A percentile compares a stretch with the other conserved stretches of the same genome.
These are phyloP conservation scores for Aureobasidium sp. DNA, from an alignment of 2,329 filamentous ascomycete genomes.

Conservation along the genomic window DNA sequence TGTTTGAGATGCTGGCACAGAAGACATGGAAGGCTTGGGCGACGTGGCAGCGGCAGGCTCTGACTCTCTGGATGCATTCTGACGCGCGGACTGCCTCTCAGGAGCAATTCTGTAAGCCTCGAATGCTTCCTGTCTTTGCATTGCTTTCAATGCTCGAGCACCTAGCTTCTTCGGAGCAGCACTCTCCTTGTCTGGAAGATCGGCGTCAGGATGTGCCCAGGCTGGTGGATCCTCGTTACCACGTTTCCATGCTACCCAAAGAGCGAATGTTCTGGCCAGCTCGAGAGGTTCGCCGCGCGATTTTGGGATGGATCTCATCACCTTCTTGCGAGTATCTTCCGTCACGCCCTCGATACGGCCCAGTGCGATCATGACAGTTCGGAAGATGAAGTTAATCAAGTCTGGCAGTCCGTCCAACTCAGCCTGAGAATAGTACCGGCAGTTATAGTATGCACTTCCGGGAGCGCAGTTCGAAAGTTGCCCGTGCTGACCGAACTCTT, in stretches of 20 bases:
- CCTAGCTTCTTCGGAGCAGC: slow-evolving; percentile 48
- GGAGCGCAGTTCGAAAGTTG: slow-evolving; percentile 41
- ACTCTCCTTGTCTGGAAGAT: slow-evolving; percentile 45
- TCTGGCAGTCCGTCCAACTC: slow-evolving; percentile 56
- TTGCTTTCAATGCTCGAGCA: slow-evolving; percentile 47
- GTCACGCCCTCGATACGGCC: slow-evolving; percentile 56
- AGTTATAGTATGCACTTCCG: slow-evolving; percentile 50
- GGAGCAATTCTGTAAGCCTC: slow-evolving; percentile 36
- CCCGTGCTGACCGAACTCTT: slow-evolving; percentile 49
- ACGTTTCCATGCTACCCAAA: slow-evolving; percentile 62
- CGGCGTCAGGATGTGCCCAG: slow-evolving; percentile 54
- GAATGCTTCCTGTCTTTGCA: slow-evolving; percentile 47
- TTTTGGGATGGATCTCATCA: slow-evolving; percentile 58
- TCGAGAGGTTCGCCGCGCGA: slow-evolving; percentile 55
- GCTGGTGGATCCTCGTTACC: slow-evolving; percentile 56
- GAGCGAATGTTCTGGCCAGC: slow-evolving; percentile 52
- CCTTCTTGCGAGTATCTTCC: slow-evolving; percentile 51
- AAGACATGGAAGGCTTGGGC: slow-evolving; percentile 14
- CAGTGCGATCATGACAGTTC: slow-evolving; percentile 55
- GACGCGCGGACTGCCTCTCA: slow-evolving; percentile 40
- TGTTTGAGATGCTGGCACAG: neutral
- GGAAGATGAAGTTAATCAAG: slow-evolving; percentile 54
- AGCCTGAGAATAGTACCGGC: slow-evolving; percentile 55
- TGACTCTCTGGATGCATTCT: slow-evolving; percentile 22
- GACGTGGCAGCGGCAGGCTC: slow-evolving; percentile 9